Evolutionary conservation across 805 yeast genomes (phyloP).

Genomic region (Wickerhamomyces silvicola): DNA sequence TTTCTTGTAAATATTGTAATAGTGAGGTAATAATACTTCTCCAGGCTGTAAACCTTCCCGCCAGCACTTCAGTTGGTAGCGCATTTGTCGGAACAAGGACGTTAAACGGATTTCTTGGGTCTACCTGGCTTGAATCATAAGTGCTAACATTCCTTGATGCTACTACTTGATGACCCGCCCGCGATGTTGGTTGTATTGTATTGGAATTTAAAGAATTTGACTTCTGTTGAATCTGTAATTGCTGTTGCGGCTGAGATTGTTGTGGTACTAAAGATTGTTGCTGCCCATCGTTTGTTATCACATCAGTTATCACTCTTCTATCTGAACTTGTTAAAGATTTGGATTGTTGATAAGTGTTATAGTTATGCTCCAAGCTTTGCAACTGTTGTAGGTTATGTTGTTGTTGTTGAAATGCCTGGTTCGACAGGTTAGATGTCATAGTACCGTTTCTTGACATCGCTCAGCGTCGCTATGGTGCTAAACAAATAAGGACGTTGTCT

Average conservation of each 20-base stretch:
- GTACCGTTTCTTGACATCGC: conserved; percentile 30
- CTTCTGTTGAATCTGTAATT: conserved; percentile 2
- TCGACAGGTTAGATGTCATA: conserved; percentile 29
- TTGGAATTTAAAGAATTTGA: conserved; percentile 1
- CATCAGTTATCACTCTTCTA: conserved; percentile 15
- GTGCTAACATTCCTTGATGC: conserved; percentile 5
- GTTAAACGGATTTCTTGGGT: conserved; percentile 43
- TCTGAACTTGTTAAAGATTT: conserved; percentile 35
- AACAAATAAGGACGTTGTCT: no score
- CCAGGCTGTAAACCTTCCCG: conserved; percentile 84
- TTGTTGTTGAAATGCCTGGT: conserved; percentile 37
- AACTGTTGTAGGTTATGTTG: conserved; percentile 40
- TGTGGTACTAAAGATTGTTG: conserved; percentile 8
- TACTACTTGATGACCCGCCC: not conserved
- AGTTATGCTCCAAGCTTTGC: conserved; percentile 36
- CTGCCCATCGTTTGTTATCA: conserved; percentile 3
- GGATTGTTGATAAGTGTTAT: conserved; percentile 32
- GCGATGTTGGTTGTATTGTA: conserved; percentile 3
- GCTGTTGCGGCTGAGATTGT: conserved; percentile 2
- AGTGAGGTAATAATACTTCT: conserved; percentile 69
- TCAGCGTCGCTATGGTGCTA: not conserved
- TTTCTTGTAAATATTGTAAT: conserved; percentile 69
- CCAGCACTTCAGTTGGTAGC: conserved; percentile 82
- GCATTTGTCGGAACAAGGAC: conserved; percentile 51
- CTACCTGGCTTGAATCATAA: conserved; percentile 15